Evolutionary conservation across 179 eudicot genomes (phyloP), one percentile per base, ranked within the genome.

Genomic region (Kewa caespitosa): DNA sequence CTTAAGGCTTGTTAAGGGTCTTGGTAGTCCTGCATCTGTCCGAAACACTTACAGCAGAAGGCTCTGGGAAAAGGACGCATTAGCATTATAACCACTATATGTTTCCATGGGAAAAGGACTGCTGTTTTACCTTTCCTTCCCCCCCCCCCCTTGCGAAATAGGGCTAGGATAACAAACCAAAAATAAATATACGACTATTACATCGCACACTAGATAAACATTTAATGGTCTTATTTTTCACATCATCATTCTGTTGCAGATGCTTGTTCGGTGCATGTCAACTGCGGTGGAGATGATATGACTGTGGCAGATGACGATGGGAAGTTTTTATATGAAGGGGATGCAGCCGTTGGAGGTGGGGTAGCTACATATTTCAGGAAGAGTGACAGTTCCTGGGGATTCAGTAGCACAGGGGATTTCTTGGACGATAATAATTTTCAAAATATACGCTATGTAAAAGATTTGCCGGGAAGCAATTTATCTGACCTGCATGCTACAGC

Each of bases 321-420:
- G 66, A 79, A 82, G 73, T 76, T 84, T 41, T 20, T 70, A 43
- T 91, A 87, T 79, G 90, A 89, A 89, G 96, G 93, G 71, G 96
- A 91, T 76, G 83, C 75, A 63, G 52, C 70, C 20, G 89, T 81
- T 69, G 83, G 74, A 38, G 90, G 89, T 75, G 92, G 93, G 72
- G 37, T 82, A 32, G 89, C 93, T 57, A 86, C 81, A 79, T 83
- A 85, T 79, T 86, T 65, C 70, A 77, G 72, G 38, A 77, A 38
- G 60, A 74, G 36, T 39, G 76, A 62, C 23, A 81, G 68, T 37
- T 64, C 74, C 69, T 91, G 96, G 96, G 96, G 91, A 61, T 87
- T 89, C 64, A 89, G 92, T 78, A 90, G 89, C 79, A 85, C 88
- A 33, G 96, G 96, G 39, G 90, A 86, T 82, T 91, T 84, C 89